Evolutionary conservation across 495 filamentous ascomycete genomes (phyloP), one percentile per base, ranked within the genome.

Genomic region (Aspergillus bridgeri): DNA sequence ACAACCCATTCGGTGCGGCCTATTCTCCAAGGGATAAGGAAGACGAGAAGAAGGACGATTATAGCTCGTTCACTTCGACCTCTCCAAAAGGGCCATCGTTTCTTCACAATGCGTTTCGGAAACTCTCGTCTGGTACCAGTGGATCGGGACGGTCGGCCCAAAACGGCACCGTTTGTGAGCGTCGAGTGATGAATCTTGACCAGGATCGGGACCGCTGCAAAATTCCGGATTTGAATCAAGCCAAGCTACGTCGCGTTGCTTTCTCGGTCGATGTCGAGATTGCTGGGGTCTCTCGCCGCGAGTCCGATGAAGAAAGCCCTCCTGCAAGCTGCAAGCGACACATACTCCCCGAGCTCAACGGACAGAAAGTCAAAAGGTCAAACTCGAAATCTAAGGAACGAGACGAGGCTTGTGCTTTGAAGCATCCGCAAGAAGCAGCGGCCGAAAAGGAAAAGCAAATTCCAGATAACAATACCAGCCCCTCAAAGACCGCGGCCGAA

Each of bases 231-330:
- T 72, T 98, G 20, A 85, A 93, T 57, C 86, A 88, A 58, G 82
- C 81, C 18, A 96, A 94, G 60, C 72, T 98, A 29, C 81, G 91
- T 20, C 81, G 90, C 33, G 94, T 98, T 2, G 89, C 92, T 2
- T 98, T 98, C 64, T 96, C 89, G 61, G 94, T 98, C 4, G 94
- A 98, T 69, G 94, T 98, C 13, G 94, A 98, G 73, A 94, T 98
- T 65, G 92, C 94, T n/a, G 84, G 84, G 0, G 67, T 82, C 29
- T 82, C 86, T 18, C 69, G 69, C 55, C 68, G 68, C 15, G 75
- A 78, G 43, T 69, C 69, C 17, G 72, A 75, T 52, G 76, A 78
- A 42, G 71, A 75, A 23, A 69, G 64, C 47, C 65, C 70, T 13
- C 62, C 72, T 33, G 23, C 54, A 29, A 69, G 58, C 46, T 64